Conservation (phyloP, 2,329 filamentous ascomycete species). For the Ophidiomyces ophidiicola region DNA sequence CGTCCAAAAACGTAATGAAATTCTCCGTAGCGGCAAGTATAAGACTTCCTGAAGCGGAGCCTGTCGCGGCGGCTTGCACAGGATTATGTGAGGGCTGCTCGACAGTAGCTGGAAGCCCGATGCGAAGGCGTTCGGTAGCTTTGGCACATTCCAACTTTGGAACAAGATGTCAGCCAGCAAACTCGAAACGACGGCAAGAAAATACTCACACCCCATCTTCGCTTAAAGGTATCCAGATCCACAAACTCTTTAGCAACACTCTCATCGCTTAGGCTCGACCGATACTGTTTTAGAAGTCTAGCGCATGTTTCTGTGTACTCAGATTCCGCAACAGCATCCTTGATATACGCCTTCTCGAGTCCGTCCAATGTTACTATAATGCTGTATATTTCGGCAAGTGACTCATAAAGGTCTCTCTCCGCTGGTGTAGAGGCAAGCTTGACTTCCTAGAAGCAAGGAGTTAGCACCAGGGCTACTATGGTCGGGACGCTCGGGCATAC, state of each 20-base stretch:
- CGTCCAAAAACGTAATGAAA: constrained; percentile 96
- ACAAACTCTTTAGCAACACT: constrained; percentile 78
- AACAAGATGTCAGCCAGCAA: neutral
- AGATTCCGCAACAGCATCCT: constrained; percentile 79
- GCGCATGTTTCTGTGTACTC: constrained; percentile 97
- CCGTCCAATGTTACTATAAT: constrained; percentile 94
- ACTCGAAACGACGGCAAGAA: neutral
- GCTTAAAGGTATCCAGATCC: constrained; percentile 81
- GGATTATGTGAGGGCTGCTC: constrained; percentile 46
- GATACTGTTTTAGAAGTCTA: constrained; percentile 89
- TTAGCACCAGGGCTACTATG: constrained; percentile 11
- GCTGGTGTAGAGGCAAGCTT: constrained; percentile 76
- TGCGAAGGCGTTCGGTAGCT: constrained; percentile 81
- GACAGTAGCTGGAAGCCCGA: constrained; percentile 79
- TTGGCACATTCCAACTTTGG: constrained; percentile 79
- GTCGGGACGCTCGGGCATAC: constrained; percentile 36
- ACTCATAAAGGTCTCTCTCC: constrained; percentile 89
- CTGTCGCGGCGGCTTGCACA: constrained; percentile 21
- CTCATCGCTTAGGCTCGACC: constrained; percentile 82
- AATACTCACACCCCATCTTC: constrained; percentile 75
- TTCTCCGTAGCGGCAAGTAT: constrained; percentile 91
- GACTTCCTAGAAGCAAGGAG: constrained; percentile 59
- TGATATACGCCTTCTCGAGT: constrained; percentile 89
- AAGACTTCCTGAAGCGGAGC: constrained; percentile 44
- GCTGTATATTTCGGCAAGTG: constrained; percentile 91